A percentile compares a stretch with the other conserved stretches of the same genome.
Conservation (phyloP, 2,329 filamentous ascomycete species). For the Curvularia sp. region DNA sequence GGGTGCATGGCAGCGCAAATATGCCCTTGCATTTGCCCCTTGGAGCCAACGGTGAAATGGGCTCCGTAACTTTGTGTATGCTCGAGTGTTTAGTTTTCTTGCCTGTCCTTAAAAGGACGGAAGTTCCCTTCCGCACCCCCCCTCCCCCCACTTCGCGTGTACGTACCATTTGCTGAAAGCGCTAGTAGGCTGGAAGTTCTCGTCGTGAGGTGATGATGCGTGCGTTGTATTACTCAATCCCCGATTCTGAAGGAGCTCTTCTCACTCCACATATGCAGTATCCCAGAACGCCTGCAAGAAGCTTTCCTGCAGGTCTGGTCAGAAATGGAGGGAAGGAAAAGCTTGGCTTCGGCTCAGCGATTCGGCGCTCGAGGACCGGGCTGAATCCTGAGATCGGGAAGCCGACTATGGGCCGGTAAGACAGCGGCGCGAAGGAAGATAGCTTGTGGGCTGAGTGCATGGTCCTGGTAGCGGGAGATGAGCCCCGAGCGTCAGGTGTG, state of each 20-base stretch:
- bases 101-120: neutral
- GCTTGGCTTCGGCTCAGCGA: constrained; percentile 2
- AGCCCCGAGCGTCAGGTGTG: constrained; percentile 11
- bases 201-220: neutral
- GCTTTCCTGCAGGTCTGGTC: neutral
- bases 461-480: constrained; percentile 17
- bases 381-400: constrained; percentile 4
- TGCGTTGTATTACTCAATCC: neutral
- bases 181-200: neutral
- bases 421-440: constrained; percentile 2
- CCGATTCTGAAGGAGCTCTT: neutral
- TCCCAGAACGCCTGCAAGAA: neutral
- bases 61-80: constrained; percentile 5
- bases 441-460: constrained; percentile 3
- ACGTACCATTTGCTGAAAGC: neutral
- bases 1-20: constrained; percentile 24
- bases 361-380: neutral
- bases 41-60: constrained; percentile 8
- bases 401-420: constrained; percentile 5
- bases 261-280: neutral
- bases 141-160: constrained; percentile 7
- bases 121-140: constrained; percentile 3
- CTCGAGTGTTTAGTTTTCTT: neutral
- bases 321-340: neutral
- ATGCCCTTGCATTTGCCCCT: constrained; percentile 15